phyloP scores from a whole-genome alignment of 2,329 filamentous ascomycete genomes.

The Stenocarpella maydis region DNA sequence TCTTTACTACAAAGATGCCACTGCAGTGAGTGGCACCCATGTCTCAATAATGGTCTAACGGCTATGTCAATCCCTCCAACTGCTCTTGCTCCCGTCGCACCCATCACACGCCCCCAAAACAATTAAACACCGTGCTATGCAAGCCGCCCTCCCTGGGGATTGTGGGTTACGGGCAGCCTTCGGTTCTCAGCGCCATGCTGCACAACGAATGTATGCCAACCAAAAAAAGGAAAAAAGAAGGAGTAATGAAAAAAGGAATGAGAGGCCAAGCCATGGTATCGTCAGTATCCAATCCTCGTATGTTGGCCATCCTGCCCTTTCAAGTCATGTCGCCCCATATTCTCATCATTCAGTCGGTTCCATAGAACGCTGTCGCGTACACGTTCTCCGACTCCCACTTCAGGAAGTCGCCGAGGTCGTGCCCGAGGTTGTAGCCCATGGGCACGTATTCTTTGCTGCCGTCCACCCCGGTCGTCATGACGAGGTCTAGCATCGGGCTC shows the following conservation, averaged over 20 bases:
- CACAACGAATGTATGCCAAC: not conserved
- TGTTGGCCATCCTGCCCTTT: not conserved
- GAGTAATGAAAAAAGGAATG: no score
- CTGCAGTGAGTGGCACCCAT: not conserved
- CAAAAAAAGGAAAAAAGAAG: not conserved
- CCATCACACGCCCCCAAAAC: not conserved
- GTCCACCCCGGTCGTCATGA: slow-evolving; percentile 50
- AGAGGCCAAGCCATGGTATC: slow-evolving; percentile 1
- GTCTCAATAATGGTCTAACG: not conserved
- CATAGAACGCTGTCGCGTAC: slow-evolving; percentile 45
- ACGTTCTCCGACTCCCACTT: slow-evolving; percentile 64
- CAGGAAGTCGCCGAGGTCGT: slow-evolving; percentile 67
- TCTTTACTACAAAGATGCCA: slow-evolving; percentile 12
- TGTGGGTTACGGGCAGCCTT: not conserved
- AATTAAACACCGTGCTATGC: slow-evolving; percentile 23
- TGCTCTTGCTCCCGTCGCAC: not conserved
- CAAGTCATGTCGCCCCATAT: not conserved
- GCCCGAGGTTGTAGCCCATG: slow-evolving; percentile 68
- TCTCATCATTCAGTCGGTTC: slow-evolving; percentile 22
- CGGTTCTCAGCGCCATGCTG: not conserved
- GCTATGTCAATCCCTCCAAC: not conserved
- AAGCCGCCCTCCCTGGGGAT: slow-evolving; percentile 1
- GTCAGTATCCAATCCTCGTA: not conserved
- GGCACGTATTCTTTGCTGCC: slow-evolving; percentile 54
- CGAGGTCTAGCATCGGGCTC: slow-evolving; percentile 59